Base-by-base conservation (phyloP, 2,329 filamentous ascomycete species). In the Colletotrichum spaethianum region DNA sequence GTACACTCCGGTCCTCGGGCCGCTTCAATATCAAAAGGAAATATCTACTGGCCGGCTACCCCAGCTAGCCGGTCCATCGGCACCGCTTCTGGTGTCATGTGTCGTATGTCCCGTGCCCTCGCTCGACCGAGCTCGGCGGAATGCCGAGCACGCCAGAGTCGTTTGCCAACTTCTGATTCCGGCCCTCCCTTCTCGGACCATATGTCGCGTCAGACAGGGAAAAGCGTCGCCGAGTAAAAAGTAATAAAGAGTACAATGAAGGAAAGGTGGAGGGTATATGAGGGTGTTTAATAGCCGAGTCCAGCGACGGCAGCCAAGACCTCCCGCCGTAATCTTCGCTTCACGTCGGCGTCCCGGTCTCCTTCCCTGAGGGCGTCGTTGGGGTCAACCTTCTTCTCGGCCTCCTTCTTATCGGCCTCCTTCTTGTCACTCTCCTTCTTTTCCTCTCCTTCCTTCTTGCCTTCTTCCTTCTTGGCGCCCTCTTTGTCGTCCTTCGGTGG, bases 301-400 rank as follows among this genome's bases (percentile, higher is more conserved):
- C 70, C 73, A 31, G 59, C 73, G 16, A 73, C 48, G 20, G 73
- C 73, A 6, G 63, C 65, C 9, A 36, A 46, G 1, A 73, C 62
- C 23, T 74, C 73, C 14, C 70, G 73, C 38, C 57, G 66, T 52
- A 74, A 50, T 40, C 57, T 70, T 52, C 66, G 66, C 61, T 70
- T 72, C 16, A 63, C 65, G 26, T 61, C 33, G 5, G 65, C 55
- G 42, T 59, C 46, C n/a, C 31, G 44, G 38, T 73, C 62, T 31
- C 57, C 56, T 66, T 72, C 53, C 64, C 64, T 73, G 33, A 73
- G 52, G 36, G 65, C 72, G 53, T 67, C 72, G 40, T 71, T 73
- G 1, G 72, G 69, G 50, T 74, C 72, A n/a, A 72, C 65, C 64
- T 66, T 74, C 46, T 68, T 65, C 20, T 74, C 69, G 9, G 38